Evolutionary conservation across 108 stramenopile species (phyloP).

Genomic region (Cyclotella kingstonii): DNA sequence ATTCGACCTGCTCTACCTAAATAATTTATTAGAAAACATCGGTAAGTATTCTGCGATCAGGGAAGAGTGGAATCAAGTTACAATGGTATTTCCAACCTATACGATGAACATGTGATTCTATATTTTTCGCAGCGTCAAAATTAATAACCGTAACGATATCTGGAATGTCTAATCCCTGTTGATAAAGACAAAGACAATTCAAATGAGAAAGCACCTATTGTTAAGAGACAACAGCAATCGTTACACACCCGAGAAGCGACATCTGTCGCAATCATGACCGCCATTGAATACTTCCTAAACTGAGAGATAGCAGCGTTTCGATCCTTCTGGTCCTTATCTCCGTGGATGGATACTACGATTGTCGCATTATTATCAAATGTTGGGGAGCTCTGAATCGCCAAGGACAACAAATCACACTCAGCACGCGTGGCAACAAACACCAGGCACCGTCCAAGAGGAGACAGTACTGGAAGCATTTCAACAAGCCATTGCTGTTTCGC

Average conservation of each 20-base stretch:
- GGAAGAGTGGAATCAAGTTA: too few species aligned
- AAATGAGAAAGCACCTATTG: too few species aligned
- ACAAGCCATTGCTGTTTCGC: conserved; percentile 69
- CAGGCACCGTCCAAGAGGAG: conserved; percentile 61
- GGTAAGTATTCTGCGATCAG: too few species aligned
- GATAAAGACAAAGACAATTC: too few species aligned
- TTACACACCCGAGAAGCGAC: conserved; percentile 98
- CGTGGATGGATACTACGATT: conserved; percentile 90
- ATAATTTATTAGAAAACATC: too few species aligned
- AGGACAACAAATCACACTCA: conserved; percentile 65
- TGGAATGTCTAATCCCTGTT: conserved; percentile 91
- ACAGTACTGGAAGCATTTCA: conserved; percentile 65
- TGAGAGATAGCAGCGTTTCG: conserved; percentile 87
- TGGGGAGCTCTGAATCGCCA: conserved; percentile 15
- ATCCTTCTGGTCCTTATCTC: conserved; percentile 92
- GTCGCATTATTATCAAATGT: conserved; percentile 40
- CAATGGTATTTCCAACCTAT: too few species aligned
- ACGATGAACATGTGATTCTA: conserved; percentile 94
- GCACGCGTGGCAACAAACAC: conserved; percentile 80
- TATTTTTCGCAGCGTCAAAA: conserved; percentile 91
- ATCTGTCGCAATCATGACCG: conserved; percentile 95
- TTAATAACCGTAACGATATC: conserved; percentile 90
- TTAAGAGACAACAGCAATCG: too few species aligned
- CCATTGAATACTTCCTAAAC: conserved; percentile 74
- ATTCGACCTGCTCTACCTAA: conserved; percentile 97